Conservation (phyloP, 2,329 filamentous ascomycete species). For the Thielaviopsis populi region DNA sequence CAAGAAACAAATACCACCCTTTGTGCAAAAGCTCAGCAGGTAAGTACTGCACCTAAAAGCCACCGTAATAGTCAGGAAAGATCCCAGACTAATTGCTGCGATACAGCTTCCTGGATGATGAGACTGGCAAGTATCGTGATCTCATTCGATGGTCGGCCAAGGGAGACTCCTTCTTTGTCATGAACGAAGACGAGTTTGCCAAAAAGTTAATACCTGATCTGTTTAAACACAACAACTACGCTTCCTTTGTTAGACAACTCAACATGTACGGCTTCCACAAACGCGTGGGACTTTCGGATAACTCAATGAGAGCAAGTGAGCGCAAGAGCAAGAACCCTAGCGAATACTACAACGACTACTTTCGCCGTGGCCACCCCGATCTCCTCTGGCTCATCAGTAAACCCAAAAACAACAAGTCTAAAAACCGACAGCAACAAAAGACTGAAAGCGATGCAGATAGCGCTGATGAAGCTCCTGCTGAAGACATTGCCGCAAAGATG, state of each 20-base stretch:
- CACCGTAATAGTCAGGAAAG: too few species aligned
- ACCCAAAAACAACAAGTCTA: conserved; percentile 58
- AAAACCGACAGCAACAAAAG: conserved; percentile 46
- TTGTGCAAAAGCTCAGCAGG: conserved; percentile 97
- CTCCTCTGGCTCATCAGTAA: conserved; percentile 94
- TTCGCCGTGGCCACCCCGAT: conserved; percentile 82
- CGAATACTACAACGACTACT: conserved; percentile 96
- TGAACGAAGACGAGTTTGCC: conserved; percentile 96
- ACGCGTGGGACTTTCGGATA: conserved; percentile 80
- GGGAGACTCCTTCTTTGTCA: conserved; percentile 88
- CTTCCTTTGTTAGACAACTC: conserved; percentile 84
- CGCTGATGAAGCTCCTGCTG: conserved; percentile 33
- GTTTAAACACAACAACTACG: conserved; percentile 98
- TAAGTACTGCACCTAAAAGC: conserved; percentile 29
- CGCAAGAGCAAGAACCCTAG: conserved; percentile 95
- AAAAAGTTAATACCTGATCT: conserved; percentile 93
- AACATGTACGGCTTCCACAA: conserved; percentile 99
- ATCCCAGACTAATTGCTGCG: conserved; percentile 19
- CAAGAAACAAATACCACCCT: conserved; percentile 89
- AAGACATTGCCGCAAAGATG: conserved; percentile 25
- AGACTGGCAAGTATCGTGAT: conserved; percentile 62
- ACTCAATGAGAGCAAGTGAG: conserved; percentile 94
- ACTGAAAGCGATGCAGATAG: conserved; percentile 60
- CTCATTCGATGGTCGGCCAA: conserved; percentile 95
- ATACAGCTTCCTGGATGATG: conserved; percentile 78